Evolutionary conservation across 1,284 basidiomycete genomes (phyloP).

Genomic region (Apiotrichum sp.): DNA sequence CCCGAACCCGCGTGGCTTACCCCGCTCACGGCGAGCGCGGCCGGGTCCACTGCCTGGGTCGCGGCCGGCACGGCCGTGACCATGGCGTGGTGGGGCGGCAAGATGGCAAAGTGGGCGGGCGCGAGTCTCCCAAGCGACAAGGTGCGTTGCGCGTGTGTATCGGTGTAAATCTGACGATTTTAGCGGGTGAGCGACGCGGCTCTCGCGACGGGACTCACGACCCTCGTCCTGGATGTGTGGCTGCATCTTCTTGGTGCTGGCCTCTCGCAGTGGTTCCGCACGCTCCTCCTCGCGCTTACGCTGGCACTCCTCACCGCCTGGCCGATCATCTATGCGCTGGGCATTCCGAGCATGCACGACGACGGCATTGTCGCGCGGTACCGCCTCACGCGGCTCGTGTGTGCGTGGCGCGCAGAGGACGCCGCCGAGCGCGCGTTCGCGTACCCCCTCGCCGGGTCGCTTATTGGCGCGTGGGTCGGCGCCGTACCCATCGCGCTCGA

Average conservation of each 20-base stretch:
- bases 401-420: slow-evolving; percentile 62
- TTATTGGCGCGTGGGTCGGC: slow-evolving; percentile 71
- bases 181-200: slow-evolving; percentile 51
- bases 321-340: slow-evolving; percentile 65
- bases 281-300: slow-evolving; percentile 62
- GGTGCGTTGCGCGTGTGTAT: background rate
- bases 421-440: slow-evolving; percentile 68
- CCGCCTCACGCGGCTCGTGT: slow-evolving; percentile 68
- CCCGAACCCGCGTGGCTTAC: slow-evolving; percentile 62
- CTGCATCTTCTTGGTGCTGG: slow-evolving; percentile 72
- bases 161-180: background rate
- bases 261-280: slow-evolving; percentile 55
- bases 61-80: slow-evolving; percentile 56
- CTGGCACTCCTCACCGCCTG: slow-evolving; percentile 63
- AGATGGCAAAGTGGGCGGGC: slow-evolving; percentile 55
- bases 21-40: slow-evolving; percentile 60
- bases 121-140: slow-evolving; percentile 18
- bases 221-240: slow-evolving; percentile 52
- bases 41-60: slow-evolving; percentile 58
- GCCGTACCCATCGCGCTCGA: slow-evolving; percentile 78
- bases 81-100: slow-evolving; percentile 68
- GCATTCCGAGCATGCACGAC: slow-evolving; percentile 52
- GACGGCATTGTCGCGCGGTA: slow-evolving; percentile 36
- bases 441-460: slow-evolving; percentile 68
- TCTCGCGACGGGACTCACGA: slow-evolving; percentile 53